Base-by-base conservation (phyloP, 106 monocot species). In the Acorus gramineus region DNA sequence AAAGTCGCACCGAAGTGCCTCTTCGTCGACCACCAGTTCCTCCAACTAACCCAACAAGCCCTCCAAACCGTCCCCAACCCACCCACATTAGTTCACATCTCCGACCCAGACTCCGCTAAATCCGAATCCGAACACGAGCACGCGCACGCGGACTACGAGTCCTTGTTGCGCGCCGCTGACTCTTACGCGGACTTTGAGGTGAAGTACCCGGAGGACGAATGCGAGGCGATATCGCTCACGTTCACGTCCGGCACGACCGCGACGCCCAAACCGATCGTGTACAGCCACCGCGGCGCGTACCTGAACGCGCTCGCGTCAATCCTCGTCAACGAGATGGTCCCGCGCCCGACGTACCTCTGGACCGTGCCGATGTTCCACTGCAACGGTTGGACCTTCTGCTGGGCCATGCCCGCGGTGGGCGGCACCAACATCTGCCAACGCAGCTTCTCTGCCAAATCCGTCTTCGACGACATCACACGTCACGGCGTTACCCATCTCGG, bases 171-270 rank as follows among this genome's bases (percentile, higher is more conserved):
- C 9, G 52, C 11, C 3, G 57, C 43, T 6, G 4, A 46, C 43
- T 61, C 59, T n/a, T 28, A 28, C 28, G 28, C 28, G 28, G 8
- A 56, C 2, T 61, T 59, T 59, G 66, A 62, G 7, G 60, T 72
- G 46, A 28, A 47, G 49, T 64, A 68, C 67, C 78, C 78, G 11
- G 2, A 54, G 12, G 73, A 79, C 55, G 78, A 79, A 56, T 64
- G 69, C 8, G 73, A 79, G 55, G 52, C 73, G 0, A 79, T 79
- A 46, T 68, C 78, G 3, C 42, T 79, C 3, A 74, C 64, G 47
- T 79, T 73, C 61, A 79, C 78, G 6, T 79, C 78, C 3, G 78
- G 78, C n/a, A 79, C 78, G 3, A 79, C 78, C 2, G 66, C 69
- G n/a, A 69, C 56, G 8, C 73, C 78, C 6, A 79, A 79, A 51